These are phyloP conservation scores for Mycocentrospora acerina DNA, from an alignment of 2,329 filamentous ascomycete species.

Conservation along the genomic window DNA sequence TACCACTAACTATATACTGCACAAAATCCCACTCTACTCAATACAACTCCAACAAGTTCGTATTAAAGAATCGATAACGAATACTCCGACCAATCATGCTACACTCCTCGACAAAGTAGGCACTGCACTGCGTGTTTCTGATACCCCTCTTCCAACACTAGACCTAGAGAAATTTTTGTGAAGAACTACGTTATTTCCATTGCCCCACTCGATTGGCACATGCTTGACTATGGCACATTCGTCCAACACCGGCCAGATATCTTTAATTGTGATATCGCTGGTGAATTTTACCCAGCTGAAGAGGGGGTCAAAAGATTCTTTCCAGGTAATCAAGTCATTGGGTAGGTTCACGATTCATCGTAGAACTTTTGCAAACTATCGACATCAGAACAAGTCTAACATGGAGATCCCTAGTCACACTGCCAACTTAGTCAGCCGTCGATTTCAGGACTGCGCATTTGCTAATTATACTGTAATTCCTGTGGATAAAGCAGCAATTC, in stretches of 20 bases:
- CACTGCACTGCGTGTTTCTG: conserved; percentile 17
- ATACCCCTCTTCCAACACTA: conserved; percentile 23
- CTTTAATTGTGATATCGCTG: conserved; percentile 46
- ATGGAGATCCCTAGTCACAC: conserved; percentile 19
- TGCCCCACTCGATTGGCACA: conserved; percentile 26
- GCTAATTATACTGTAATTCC: conserved; percentile 35
- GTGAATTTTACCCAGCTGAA: conserved; percentile 47
- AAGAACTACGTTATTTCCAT: conserved; percentile 30
- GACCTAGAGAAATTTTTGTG: conserved; percentile 25
- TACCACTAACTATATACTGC: too few relatives aligned
- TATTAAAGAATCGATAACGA: too few relatives aligned
- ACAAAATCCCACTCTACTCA: too few relatives aligned
- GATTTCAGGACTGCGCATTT: conserved; percentile 25
- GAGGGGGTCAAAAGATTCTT: conserved; percentile 43
- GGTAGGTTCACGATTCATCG: too few relatives aligned
- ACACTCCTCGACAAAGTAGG: conserved; percentile 23
- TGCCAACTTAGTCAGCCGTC: conserved; percentile 19
- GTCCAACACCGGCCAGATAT: conserved; percentile 32
- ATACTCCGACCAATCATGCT: too few relatives aligned
- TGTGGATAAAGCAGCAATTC: conserved; percentile 40
- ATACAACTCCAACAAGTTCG: too few relatives aligned
- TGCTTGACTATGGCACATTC: conserved; percentile 33
- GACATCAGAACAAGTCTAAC: background rate
- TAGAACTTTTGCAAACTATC: conserved; percentile 4
- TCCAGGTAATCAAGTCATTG: conserved; percentile 47